A percentile compares a stretch with the other conserved stretches of the same genome.
Evolutionary conservation across 2,329 filamentous ascomycete genomes (phyloP).

Genomic region (Trichoderma sp.): DNA sequence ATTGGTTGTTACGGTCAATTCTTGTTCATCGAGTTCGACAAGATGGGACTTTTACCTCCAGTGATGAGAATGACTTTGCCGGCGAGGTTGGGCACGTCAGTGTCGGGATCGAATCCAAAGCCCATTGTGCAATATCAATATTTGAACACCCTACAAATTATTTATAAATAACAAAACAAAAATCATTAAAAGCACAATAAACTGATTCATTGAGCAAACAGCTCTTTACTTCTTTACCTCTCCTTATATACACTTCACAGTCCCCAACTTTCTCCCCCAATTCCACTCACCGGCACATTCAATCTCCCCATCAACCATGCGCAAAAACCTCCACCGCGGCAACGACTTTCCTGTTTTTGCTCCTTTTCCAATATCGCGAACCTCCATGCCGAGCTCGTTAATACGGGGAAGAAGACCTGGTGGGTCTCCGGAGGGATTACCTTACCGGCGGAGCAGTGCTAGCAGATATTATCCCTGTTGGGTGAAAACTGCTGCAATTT

Average conservation of each 20-base stretch:
- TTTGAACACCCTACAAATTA: no score
- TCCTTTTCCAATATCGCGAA: neutral
- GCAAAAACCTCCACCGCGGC: neutral
- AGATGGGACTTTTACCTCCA: slow-evolving; percentile 47
- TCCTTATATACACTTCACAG: neutral
- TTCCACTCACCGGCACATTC: neutral
- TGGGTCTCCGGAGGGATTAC: neutral
- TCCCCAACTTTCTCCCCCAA: neutral
- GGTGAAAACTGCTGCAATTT: neutral
- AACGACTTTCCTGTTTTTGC: neutral
- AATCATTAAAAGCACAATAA: no score
- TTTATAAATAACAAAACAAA: no score
- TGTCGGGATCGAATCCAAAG: slow-evolving; percentile 19
- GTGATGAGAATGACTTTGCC: slow-evolving; percentile 78
- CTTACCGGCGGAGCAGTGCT: neutral
- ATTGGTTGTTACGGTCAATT: slow-evolving; percentile 46
- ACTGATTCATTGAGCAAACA: neutral
- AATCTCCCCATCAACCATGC: neutral
- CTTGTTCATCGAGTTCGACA: neutral
- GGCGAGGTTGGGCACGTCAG: slow-evolving; percentile 61
- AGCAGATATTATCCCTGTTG: neutral
- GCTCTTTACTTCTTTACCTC: neutral
- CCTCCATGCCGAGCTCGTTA: neutral
- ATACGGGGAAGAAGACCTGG: neutral
- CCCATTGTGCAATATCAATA: neutral